Conservation (phyloP, 2,329 filamentous ascomycete genomes). For the Apiospora saccharicola region DNA sequence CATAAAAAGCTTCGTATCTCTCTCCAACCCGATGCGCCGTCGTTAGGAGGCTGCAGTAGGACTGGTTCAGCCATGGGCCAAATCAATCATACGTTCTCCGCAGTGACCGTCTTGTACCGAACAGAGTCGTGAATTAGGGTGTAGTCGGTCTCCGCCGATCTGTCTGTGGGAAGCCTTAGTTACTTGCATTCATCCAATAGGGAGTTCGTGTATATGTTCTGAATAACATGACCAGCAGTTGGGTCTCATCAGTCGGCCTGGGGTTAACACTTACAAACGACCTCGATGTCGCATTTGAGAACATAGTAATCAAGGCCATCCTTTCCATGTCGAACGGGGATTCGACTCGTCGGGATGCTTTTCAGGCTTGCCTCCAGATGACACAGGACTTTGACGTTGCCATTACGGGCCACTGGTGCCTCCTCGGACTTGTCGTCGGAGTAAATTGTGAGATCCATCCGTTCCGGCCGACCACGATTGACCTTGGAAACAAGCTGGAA, state of each 20-base stretch:
- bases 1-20: neutral
- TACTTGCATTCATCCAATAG: neutral
- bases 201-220: neutral
- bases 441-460: neutral
- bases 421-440: neutral
- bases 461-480: neutral
- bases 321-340: neutral
- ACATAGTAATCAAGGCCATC: neutral
- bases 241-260: neutral
- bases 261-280: neutral
- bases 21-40: neutral
- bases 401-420: neutral
- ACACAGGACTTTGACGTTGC: neutral
- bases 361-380: neutral
- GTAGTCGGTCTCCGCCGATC: neutral
- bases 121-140: neutral
- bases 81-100: neutral
- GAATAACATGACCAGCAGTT: neutral
- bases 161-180: neutral
- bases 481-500: neutral
- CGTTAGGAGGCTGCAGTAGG: neutral
- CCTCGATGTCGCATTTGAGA: neutral
- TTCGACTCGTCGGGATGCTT: neutral
- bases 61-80: neutral
- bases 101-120: neutral